phyloP scores from a whole-genome alignment of 257 asterid species.

The Lavandula angustifolia region DNA sequence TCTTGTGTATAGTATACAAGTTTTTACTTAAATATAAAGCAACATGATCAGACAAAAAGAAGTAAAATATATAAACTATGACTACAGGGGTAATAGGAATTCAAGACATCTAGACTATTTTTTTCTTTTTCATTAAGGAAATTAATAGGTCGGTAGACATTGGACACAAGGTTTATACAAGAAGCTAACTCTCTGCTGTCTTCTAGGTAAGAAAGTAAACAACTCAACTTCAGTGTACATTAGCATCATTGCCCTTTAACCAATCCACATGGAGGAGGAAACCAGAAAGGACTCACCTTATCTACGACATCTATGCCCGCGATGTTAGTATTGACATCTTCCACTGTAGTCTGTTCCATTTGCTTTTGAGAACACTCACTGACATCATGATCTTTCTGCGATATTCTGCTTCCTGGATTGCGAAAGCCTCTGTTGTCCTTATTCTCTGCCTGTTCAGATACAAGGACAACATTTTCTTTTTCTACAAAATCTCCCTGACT shows the following conservation, averaged over 20 bases:
- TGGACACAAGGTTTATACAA: conserved; percentile 3
- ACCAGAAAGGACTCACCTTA: conserved; percentile 48
- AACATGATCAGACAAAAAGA: conserved; percentile 5
- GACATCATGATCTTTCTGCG: conserved; percentile 33
- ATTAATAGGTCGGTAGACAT: neutral
- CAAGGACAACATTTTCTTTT: conserved; percentile 63
- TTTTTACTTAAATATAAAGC: conserved; percentile 1
- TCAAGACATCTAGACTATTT: conserved; percentile 12
- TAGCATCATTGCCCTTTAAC: conserved; percentile 22
- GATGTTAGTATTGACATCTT: conserved; percentile 34
- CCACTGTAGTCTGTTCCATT: conserved; percentile 34
- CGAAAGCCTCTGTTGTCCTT: conserved; percentile 32
- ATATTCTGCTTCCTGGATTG: conserved; percentile 36
- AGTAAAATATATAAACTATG: conserved; percentile 6
- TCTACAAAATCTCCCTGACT: conserved; percentile 37
- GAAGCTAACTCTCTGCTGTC: conserved; percentile 19
- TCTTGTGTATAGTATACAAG: neutral
- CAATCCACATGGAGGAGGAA: conserved; percentile 24
- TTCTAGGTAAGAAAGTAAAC: conserved; percentile 18
- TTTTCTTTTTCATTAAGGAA: conserved; percentile 13
- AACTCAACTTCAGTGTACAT: conserved; percentile 3
- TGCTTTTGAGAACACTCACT: conserved; percentile 31
- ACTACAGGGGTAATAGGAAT: conserved; percentile 3
- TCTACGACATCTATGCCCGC: conserved; percentile 39
- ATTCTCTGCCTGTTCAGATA: conserved; percentile 35